phyloP scores from a whole-genome alignment of 371 early-diverging fungal species.

The Mortierella sp. region DNA sequence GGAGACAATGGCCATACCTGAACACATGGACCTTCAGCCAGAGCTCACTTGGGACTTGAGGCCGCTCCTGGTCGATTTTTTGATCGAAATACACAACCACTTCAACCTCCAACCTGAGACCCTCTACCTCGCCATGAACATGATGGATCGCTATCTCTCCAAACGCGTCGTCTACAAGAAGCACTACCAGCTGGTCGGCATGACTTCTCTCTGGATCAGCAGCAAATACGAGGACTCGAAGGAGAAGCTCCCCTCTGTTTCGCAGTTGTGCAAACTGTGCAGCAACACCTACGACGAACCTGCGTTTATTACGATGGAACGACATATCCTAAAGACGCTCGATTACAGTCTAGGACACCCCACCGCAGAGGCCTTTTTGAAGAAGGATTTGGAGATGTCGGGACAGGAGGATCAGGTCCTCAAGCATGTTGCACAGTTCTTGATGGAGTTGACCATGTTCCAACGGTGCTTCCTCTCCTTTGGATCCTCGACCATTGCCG shows the following conservation, averaged over 20 bases:
- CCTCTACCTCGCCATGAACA: conserved; percentile 75
- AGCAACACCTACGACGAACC: conserved; percentile 55
- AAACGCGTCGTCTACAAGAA: conserved; percentile 57
- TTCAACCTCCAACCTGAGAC: conserved; percentile 79
- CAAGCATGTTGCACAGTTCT: conserved; percentile 50
- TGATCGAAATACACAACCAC: conserved; percentile 77
- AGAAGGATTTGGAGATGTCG: conserved; percentile 54
- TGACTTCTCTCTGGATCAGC: conserved; percentile 56
- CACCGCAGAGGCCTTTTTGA: conserved; percentile 55
- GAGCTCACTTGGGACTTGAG: conserved; percentile 78
- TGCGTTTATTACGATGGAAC: conserved; percentile 55
- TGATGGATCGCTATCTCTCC: conserved; percentile 76
- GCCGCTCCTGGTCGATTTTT: conserved; percentile 73
- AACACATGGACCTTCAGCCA: conserved; percentile 69
- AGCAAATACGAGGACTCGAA: conserved; percentile 56
- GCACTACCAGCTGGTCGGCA: conserved; percentile 56
- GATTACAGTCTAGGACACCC: conserved; percentile 56
- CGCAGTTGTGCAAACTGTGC: conserved; percentile 53
- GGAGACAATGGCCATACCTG: conserved; percentile 58
- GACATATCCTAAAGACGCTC: conserved; percentile 56
- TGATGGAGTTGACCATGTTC: conserved; percentile 57
- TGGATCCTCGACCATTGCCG: conserved; percentile 53
- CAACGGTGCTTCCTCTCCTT: conserved; percentile 54
- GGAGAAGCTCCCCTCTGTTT: conserved; percentile 50
- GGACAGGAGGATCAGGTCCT: conserved; percentile 38